Conservation (phyloP, 495 filamentous ascomycete species). For the Lasiosphaeria hispida region DNA sequence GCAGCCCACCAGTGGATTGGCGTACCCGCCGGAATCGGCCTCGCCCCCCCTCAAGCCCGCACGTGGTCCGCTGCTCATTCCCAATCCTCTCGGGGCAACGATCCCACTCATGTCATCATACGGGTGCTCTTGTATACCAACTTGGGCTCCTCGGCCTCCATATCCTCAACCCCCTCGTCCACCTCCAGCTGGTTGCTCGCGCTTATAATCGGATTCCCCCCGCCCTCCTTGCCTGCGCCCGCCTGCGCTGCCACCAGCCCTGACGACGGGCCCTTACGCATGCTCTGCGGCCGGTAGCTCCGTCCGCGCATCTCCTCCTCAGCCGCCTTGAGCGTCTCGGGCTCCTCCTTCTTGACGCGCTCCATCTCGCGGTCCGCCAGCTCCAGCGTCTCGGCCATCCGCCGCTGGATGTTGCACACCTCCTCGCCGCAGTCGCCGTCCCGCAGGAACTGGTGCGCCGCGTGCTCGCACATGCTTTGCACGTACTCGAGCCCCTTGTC, state of each 20-base stretch:
- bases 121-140: conserved; percentile 19
- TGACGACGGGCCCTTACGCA: conserved; percentile 20
- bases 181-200: conserved; percentile 19
- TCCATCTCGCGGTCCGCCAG: conserved; percentile 58
- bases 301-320: conserved; percentile 22
- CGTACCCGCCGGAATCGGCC: too few relatives aligned
- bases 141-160: conserved; percentile 27
- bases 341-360: conserved; percentile 42
- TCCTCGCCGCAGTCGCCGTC: conserved; percentile 77
- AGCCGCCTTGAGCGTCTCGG: conserved; percentile 24
- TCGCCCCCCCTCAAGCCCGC: too few relatives aligned
- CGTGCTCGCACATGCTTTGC: conserved; percentile 77
- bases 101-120: conserved; percentile 15
- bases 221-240: conserved; percentile 25
- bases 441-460: conserved; percentile 81
- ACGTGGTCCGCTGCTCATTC: too few relatives aligned
- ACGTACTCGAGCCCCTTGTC: conserved; percentile 76
- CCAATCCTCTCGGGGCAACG: too few relatives aligned
- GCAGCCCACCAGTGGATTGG: too few relatives aligned
- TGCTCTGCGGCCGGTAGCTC: conserved; percentile 34
- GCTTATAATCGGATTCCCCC: not conserved
- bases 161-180: conserved; percentile 42
- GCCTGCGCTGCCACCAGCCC: conserved; percentile 10
- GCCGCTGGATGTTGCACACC: conserved; percentile 62
- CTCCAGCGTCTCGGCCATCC: conserved; percentile 57